phyloP scores from a whole-genome alignment of 2,329 filamentous ascomycete genomes.

The Phaeosphaeriaceae sp. region DNA sequence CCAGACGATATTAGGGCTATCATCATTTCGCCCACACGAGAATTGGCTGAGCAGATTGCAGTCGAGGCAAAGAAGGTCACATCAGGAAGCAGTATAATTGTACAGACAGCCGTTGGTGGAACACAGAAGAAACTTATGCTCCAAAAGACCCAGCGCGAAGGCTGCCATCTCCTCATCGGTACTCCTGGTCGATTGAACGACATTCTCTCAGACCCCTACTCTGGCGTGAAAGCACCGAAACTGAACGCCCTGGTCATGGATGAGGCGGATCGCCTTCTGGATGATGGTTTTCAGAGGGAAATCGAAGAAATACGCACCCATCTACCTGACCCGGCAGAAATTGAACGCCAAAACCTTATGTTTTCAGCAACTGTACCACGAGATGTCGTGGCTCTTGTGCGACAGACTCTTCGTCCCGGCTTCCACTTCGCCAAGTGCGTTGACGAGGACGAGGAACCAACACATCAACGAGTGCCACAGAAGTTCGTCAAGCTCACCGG shows the following conservation, averaged over 20 bases:
- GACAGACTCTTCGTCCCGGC: conserved; percentile 75
- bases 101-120: conserved; percentile 87
- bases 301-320: conserved; percentile 55
- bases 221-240: conserved; percentile 68
- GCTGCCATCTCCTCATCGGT: conserved; percentile 88
- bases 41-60: conserved; percentile 69
- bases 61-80: conserved; percentile 75
- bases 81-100: conserved; percentile 68
- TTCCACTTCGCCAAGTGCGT: conserved; percentile 96
- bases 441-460: conserved; percentile 77
- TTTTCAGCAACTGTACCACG: conserved; percentile 93
- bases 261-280: conserved; percentile 71
- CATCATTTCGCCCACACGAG: conserved; percentile 67
- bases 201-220: conserved; percentile 70
- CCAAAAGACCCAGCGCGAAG: conserved; percentile 69
- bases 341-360: conserved; percentile 86
- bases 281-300: conserved; percentile 61
- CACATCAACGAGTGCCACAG: conserved; percentile 85
- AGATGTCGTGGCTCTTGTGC: conserved; percentile 81
- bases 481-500: conserved; percentile 70
- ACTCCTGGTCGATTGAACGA: conserved; percentile 90
- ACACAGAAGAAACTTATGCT: conserved; percentile 78
- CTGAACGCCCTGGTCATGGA: conserved; percentile 67
- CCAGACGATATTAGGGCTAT: conserved; percentile 64
- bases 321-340: conserved; percentile 67